Evolutionary conservation across 768 basidiomycete species (phyloP), one percentile per base, ranked within the genome.

Genomic region (Leccinum subgranulosum): DNA sequence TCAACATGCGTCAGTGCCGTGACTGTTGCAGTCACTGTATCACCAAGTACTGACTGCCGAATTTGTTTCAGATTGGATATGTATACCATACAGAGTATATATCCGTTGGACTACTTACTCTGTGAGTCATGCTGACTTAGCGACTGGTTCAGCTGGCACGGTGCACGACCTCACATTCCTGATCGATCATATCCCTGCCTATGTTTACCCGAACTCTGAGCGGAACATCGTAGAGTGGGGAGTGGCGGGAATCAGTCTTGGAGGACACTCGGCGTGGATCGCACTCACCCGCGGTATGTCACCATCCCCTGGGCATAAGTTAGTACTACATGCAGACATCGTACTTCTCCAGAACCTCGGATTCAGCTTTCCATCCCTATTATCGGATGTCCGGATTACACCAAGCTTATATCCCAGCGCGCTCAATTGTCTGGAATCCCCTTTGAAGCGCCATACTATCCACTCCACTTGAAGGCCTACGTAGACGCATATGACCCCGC

Each of bases 201-300:
- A 86, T 66, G 69, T 95, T 9, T 95, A 87, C 66, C 91, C 92
- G 0, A 61, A 73, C 12, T 84, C 75, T 11, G 85, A 92, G 61
- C 77, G 82, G 27, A 68, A 65, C 14, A 79, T 95, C 36, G 77
- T 74, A 6, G 79, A 83, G 55, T 97, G 88, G 86, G 84, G 84
- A 11, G 77, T 88, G 3, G 80, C 83, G 0, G 94, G 94, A 0
- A 78, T 88, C 62, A 90, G 88, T 59, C 81, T 97, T 1, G 94
- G 93, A 1, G 93, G 92, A 0, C 92, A 97, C 68, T 80, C 90
- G 0, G 79, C 89, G 0, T 95, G 93, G 92, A 78, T 88, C 29
- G 75, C 79, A 2, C 79, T 92, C 34, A 66, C 80, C 21, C 74
- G 76, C 60, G 80, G 81, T 76, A 67, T 15, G 68, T 50, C 10